Percentiles rank a stretch among this genome's conserved stretches.
Conservation (phyloP, 352 stramenopile species). For the Phytophthora idaei region DNA sequence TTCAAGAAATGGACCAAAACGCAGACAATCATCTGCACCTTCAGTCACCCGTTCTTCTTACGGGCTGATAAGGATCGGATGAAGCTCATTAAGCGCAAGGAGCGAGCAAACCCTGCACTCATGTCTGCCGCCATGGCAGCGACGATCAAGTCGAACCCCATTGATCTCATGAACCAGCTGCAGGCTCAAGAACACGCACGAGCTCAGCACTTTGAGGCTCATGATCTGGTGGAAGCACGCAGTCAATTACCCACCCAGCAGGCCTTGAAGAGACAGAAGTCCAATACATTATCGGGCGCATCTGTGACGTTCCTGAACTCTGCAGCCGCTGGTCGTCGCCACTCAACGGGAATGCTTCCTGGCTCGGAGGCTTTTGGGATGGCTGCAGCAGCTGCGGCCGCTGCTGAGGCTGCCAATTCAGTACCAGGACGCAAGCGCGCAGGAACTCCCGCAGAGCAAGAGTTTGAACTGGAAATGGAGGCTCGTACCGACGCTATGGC, state of each 20-base stretch:
- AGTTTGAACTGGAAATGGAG: constrained; percentile 44
- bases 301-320: constrained; percentile 42
- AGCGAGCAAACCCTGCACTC: constrained; percentile 34
- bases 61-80: constrained; percentile 65
- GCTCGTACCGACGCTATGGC: constrained; percentile 21
- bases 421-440: constrained; percentile 21
- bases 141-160: constrained; percentile 24
- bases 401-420: constrained; percentile 3
- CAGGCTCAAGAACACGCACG: constrained; percentile 15
- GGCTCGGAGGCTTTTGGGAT: constrained; percentile 40
- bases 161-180: constrained; percentile 21
- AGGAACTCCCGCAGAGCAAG: constrained; percentile 38
- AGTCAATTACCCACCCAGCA: constrained; percentile 38
- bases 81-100: constrained; percentile 80
- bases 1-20: constrained; percentile 88
- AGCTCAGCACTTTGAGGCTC: constrained; percentile 27
- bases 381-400: constrained; percentile 30
- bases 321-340: constrained; percentile 38
- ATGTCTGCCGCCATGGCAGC: constrained; percentile 23
- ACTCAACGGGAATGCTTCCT: constrained; percentile 55
- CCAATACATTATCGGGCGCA: constrained; percentile 33
- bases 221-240: constrained; percentile 23
- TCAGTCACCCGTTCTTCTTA: constrained; percentile 74
- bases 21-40: constrained; percentile 77
- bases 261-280: constrained; percentile 47